phyloP scores from a whole-genome alignment of 805 yeast genomes.

The Yamadazyma sp. region DNA sequence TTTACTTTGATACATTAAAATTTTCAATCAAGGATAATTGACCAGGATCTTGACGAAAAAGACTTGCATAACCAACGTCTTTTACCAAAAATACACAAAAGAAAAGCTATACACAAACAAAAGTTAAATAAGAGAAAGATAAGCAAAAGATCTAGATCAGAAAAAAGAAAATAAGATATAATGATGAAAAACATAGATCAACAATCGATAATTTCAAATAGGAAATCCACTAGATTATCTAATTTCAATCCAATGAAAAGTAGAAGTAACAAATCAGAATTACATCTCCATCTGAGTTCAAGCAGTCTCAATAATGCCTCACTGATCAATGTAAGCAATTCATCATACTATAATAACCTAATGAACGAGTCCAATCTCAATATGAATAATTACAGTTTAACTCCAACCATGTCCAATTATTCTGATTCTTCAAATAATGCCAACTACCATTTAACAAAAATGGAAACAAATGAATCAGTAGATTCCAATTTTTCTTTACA shows the following conservation, averaged over 20 bases:
- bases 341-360: constrained; percentile 7
- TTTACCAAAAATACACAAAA: too few species aligned
- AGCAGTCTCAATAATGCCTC: background rate
- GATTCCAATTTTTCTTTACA: constrained; percentile 18
- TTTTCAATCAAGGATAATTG: too few species aligned
- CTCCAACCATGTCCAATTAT: constrained; percentile 10
- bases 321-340: constrained; percentile 3
- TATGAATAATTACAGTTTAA: too few species aligned
- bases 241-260: constrained; percentile 15
- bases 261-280: constrained; percentile 1
- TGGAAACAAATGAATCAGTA: constrained; percentile 21
- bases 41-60: too few species aligned
- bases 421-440: constrained; percentile 3
- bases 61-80: too few species aligned
- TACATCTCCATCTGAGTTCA: background rate
- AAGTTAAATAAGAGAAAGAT: too few species aligned
- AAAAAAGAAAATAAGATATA: too few species aligned
- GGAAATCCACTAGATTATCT: constrained; percentile 14
- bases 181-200: constrained; percentile 7
- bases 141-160: too few species aligned
- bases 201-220: constrained; percentile 4
- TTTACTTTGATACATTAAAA: constrained; percentile 2
- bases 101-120: too few species aligned
- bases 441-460: constrained; percentile 24
- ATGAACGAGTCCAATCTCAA: too few species aligned